Conservation (phyloP, 106 monocot genomes). For the Gastrodia elata region DNA sequence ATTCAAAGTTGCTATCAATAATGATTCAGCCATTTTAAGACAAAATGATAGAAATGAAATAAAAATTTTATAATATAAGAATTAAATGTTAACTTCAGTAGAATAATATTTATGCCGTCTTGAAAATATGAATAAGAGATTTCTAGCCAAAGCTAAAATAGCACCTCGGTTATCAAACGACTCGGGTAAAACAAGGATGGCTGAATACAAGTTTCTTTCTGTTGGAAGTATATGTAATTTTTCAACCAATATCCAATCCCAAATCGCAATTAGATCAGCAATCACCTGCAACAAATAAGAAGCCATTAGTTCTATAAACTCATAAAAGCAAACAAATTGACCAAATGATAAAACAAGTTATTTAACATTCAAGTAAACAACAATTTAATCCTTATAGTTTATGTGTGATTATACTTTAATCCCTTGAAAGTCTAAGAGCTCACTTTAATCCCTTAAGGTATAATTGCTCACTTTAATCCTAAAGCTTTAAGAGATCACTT, state of each 20-base stretch:
- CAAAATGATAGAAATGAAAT: neutral
- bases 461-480: no score
- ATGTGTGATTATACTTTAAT: no score
- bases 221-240: slow-evolving; percentile 56
- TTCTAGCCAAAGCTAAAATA: neutral
- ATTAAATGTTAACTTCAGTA: neutral
- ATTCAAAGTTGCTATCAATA: neutral
- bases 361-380: no score
- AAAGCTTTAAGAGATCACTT: no score
- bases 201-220: slow-evolving; percentile 60
- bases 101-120: neutral
- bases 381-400: no score
- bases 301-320: neutral
- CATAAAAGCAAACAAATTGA: neutral
- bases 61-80: neutral
- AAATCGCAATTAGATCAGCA: slow-evolving; percentile 74
- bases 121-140: neutral
- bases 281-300: slow-evolving; percentile 38
- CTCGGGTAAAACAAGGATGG: slow-evolving; percentile 78
- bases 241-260: slow-evolving; percentile 92
- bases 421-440: no score
- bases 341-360: neutral
- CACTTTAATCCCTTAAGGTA: no score
- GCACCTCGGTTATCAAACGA: slow-evolving; percentile 87
- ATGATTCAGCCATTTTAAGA: neutral